Evolutionary conservation across 257 asterid species (phyloP), one percentile per base, ranked within the genome.

Genomic region (Voacanga thouarsii): DNA sequence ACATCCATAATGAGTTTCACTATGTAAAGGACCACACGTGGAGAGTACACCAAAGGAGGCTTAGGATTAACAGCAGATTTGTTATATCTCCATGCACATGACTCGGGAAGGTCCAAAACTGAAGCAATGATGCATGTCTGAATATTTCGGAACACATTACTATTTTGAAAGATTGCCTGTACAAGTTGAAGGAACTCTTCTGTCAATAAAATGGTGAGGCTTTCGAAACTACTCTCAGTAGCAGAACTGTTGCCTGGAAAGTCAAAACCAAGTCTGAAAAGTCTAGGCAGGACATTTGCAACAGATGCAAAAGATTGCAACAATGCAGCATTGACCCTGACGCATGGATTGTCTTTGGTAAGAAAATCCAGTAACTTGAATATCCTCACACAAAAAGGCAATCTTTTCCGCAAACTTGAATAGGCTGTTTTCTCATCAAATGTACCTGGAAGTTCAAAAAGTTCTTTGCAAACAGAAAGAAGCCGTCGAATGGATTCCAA

Each of bases 151-250:
- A 81, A 87, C 77, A 92, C 91, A 50, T 78, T 78, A 60, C 88
- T 90, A 80, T 83, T 89, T 76, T 86, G 80, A 74, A 88, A 85
- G 75, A 82, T 81, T 77, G 87, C 83, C 79, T 88, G 92, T 81
- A 86, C 90, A 78, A 89, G 90, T 82, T 87, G 95, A 78, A 93
- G 89, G 81, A 93, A 91, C 81, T 93, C 99, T 80, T 93, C 98
- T 77, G 90, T 77, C 83, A 93, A 81, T 80, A 83, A 84, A 79
- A 92, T 87, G 70, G 85, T 83, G 55, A 90, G 93, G 83, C 89
- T 90, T 59, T 96, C 99, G 71, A 82, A 83, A 78, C 87, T 90
- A 83, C 87, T 88, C 77, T 95, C 99, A 80, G 78, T 89, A 66
- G 79, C 85, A 78, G 88, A 75, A 80, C 76, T 84, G 77, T 77